phyloP scores from a whole-genome alignment of 73 alveolate genomes.

The Blepharisma japonicum region DNA sequence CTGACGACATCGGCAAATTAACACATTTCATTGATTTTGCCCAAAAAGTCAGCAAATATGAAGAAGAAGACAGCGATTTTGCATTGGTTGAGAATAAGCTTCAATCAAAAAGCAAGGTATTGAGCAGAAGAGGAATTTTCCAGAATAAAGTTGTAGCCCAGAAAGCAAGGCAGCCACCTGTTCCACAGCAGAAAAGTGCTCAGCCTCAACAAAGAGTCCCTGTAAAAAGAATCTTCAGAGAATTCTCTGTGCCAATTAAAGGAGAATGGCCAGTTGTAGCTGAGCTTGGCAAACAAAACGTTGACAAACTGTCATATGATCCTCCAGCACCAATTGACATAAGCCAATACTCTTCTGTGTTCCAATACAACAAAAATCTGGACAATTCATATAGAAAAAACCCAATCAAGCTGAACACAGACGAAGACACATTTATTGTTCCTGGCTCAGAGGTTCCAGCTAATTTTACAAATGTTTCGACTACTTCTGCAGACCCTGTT shows the following conservation, averaged over 20 bases:
- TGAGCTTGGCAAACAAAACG: conserved; percentile 6
- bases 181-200: not conserved
- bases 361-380: not conserved
- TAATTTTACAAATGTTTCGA: not conserved
- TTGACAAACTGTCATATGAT: conserved; percentile 13
- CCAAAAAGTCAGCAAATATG: conserved; percentile 5
- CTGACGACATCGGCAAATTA: not conserved
- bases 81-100: conserved; percentile 15
- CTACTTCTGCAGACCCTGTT: conserved; percentile 16
- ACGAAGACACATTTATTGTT: not conserved
- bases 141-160: not conserved
- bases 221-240: conserved; percentile 18
- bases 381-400: not conserved
- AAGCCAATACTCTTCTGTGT: not conserved
- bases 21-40: conserved; percentile 8
- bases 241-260: not conserved
- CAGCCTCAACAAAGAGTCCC: not conserved
- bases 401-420: not conserved
- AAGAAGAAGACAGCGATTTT: conserved; percentile 15
- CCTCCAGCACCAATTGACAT: conserved; percentile 6
- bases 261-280: conserved; percentile 24
- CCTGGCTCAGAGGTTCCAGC: no score
- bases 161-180: not conserved
- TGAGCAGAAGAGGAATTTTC: not conserved
- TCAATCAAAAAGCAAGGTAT: conserved; percentile 3